These are phyloP conservation scores for Fusarium neocosmosporiellum DNA, from an alignment of 2,329 filamentous ascomycete genomes.

Conservation along the genomic window DNA sequence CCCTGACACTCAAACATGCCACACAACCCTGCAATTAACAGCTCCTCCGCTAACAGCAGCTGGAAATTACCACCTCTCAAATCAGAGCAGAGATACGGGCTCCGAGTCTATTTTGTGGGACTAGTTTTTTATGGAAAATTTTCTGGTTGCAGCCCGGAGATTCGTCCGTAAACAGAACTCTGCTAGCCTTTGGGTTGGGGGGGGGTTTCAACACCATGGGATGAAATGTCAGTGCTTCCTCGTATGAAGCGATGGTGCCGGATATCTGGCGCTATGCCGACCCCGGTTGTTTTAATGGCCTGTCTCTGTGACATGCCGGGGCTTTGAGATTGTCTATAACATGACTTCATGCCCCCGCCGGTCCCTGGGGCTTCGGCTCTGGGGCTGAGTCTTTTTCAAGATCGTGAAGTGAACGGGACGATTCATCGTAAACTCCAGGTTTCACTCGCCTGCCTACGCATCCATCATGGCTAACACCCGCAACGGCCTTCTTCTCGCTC, in stretches of 20 bases:
- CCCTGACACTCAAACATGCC: neutral
- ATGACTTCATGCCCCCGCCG: neutral
- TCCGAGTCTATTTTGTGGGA: neutral
- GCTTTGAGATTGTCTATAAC: neutral
- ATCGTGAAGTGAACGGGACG: neutral
- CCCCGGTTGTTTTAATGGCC: conserved; percentile 7
- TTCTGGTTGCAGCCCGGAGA: neutral
- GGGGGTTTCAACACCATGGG: conserved; percentile 6
- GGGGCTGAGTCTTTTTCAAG: neutral
- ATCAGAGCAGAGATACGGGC: neutral
- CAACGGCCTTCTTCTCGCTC: conserved; percentile 4
- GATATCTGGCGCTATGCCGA: neutral
- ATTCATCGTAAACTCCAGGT: neutral
- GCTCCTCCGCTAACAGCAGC: neutral
- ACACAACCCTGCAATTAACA: neutral
- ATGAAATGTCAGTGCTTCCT: neutral
- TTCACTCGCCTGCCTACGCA: neutral
- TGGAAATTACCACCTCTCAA: neutral
- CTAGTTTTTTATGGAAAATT: neutral
- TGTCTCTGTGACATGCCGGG: neutral
- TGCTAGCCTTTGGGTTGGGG: neutral
- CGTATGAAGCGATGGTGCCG: conserved; percentile 4
- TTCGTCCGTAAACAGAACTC: conserved; percentile 14
- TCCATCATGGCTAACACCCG: neutral
- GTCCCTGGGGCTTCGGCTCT: neutral